These are phyloP conservation scores for Microdochium bolleyi DNA, from an alignment of 2,329 filamentous ascomycete species.

Conservation along the genomic window DNA sequence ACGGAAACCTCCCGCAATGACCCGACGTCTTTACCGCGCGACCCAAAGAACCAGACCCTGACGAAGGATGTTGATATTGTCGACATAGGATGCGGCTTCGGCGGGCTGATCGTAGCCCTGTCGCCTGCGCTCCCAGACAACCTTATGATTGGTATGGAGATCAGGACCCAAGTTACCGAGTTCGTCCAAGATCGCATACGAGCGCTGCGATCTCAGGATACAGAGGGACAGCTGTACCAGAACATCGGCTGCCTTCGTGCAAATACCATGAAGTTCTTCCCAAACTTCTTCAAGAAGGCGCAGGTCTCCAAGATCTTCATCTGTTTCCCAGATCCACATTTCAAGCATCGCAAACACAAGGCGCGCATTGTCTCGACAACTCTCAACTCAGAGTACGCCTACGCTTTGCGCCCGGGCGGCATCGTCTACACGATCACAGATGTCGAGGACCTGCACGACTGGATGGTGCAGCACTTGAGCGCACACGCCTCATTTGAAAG, in stretches of 20 bases:
- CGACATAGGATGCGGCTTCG: constrained; percentile 96
- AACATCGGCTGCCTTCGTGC: constrained; percentile 85
- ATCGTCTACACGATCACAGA: constrained; percentile 95
- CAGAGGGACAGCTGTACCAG: constrained; percentile 53
- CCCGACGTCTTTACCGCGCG: not conserved
- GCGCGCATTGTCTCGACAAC: constrained; percentile 86
- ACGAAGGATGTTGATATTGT: constrained; percentile 77
- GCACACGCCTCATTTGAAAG: constrained; percentile 73
- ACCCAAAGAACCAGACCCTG: constrained; percentile 26
- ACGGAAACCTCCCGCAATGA: constrained; percentile 3
- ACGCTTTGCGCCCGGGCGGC: constrained; percentile 73
- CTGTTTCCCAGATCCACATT: constrained; percentile 97
- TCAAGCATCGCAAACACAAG: constrained; percentile 96
- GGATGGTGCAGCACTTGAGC: constrained; percentile 86
- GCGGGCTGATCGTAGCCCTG: constrained; percentile 80
- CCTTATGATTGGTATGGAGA: constrained; percentile 84
- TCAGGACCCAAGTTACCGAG: constrained; percentile 80
- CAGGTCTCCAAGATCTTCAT: constrained; percentile 92
- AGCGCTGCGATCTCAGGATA: constrained; percentile 64
- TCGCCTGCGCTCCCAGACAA: constrained; percentile 74
- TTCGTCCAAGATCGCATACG: constrained; percentile 84
- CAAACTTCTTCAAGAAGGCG: constrained; percentile 81
- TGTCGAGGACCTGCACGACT: constrained; percentile 85
- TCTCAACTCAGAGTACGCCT: constrained; percentile 89
- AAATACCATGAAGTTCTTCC: constrained; percentile 99